Evolutionary conservation across 73 alveolate genomes (phyloP), one percentile per base, ranked within the genome.

Genomic region (Paramecium primaurelia): DNA sequence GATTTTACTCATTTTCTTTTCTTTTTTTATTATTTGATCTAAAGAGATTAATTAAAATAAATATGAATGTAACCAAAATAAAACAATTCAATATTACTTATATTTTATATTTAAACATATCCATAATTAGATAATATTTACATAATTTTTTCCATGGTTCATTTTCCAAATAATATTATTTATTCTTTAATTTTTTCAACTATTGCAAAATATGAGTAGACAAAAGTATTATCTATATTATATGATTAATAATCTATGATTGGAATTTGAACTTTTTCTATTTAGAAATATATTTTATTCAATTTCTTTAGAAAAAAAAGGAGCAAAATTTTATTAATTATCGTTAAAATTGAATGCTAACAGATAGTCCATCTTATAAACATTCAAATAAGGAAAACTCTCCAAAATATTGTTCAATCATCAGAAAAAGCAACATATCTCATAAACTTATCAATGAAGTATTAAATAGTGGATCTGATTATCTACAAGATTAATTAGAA

Each of bases 281-380:
- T 64, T 64, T 9, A 64, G 8, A 64, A 28, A 28, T 12, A 11
- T 25, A 14, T 4, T 14, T 64, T 64, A 32, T 32, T 6, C 38
- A 64, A 64, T 32, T 64, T 64, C 84, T 64, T 64, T 28, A 64
- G 12, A 64, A 32, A 64, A 59, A 30, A 25, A 64, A 34, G 25
- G 84, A 64, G 84, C 84, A 64, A 64, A 32, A 32, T 64, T 54
- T 59, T 64, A 64, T 64, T 64, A 64, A 64, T 64, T 64, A 28
- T 64, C 84, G 84, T 64, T 64, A 64, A 64, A 32, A 54, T 54
- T 54, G 11, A 18, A 64, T 64, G 84, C 18, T 64, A 64, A 28
- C 84, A 64, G 49, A 64, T 12, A 64, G 45, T 64, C 84, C 84
- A 32, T 28, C 49, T 11, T 34, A 64, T 12, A 64, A 64, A 34